These are phyloP conservation scores for Dendrostoma leiphaemia DNA, from an alignment of 2,329 filamentous ascomycete genomes.

Conservation along the genomic window DNA sequence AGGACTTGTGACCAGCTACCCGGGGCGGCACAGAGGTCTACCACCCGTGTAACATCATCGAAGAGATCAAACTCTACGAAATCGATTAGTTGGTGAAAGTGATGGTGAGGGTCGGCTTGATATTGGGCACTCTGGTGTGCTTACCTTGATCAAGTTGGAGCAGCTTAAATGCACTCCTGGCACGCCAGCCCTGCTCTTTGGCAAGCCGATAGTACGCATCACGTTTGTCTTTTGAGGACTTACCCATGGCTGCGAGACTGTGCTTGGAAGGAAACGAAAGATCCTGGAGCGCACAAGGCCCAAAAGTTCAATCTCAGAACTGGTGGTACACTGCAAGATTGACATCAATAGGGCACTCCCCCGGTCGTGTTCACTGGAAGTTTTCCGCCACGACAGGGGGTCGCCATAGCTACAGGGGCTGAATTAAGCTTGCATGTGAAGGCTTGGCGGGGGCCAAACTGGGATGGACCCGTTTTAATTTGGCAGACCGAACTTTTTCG, in stretches of 20 bases:
- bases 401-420: background rate
- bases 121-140: too few relatives aligned
- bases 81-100: background rate
- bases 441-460: background rate
- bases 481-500: background rate
- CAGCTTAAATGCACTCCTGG: conserved; percentile 93
- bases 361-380: background rate
- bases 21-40: conserved; percentile 92
- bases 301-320: too few relatives aligned
- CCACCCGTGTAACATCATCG: conserved; percentile 82
- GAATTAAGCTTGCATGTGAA: background rate
- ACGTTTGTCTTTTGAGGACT: conserved; percentile 97
- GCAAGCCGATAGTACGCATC: conserved; percentile 97
- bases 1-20: conserved; percentile 98
- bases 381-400: conserved; percentile 12
- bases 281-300: too few relatives aligned
- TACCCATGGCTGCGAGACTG: conserved; percentile 65
- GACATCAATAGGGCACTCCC: too few relatives aligned
- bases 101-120: conserved; percentile 2
- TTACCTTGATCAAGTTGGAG: conserved; percentile 87
- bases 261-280: background rate
- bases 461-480: background rate
- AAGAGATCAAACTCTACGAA: conserved; percentile 86
- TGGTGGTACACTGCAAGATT: too few relatives aligned
- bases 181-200: conserved; percentile 98